Evolutionary conservation across 805 yeast species (phyloP), one percentile per base, ranked within the genome.

Genomic region (Candida krabiensis): DNA sequence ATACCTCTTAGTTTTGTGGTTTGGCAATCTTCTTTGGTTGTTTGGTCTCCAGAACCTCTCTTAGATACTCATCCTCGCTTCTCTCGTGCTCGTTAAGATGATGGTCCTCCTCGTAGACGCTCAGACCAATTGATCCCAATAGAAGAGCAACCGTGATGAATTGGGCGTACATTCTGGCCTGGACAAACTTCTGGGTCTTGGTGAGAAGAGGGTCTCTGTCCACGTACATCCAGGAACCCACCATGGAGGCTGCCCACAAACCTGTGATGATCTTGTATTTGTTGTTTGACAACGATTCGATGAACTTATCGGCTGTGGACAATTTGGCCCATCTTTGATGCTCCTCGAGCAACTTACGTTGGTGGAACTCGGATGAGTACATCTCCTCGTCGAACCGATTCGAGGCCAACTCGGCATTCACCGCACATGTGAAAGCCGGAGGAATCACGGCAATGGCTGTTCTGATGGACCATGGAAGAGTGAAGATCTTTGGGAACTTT

Each of bases 161-260:
- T 63, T 87, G 95, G 9, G 95, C 95, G 58, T 86, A 86, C 85
- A 86, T 86, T 75, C 95, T 80, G 22, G 95, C 95, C 58, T 83
- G 90, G 23, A 84, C 93, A 33, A 85, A 77, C 61, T 85, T 87
- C 66, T 87, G 95, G 4, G 93, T 66, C 47, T 71, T 74, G 38
- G 86, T 76, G 83, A 87, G 75, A 58, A 80, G 67, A 47, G 79
- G 81, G 60, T 87, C 96, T 50, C 73, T 76, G 65, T 85, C 80
- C 36, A 85, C 87, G 30, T 67, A 53, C 32, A 64, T 75, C 87
- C 91, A 87, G 4, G 95, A 83, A 1, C 89, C 95, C 49, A 73
- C 85, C 68, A 86, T 63, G 3, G 91, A 81, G 16, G 79, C 84
- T 4, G 86, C 89, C 95, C 95, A 86, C 7, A 83, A 73, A 39